Base-by-base conservation (phyloP, 495 filamentous ascomycete species). In the Xylaria longipes region DNA sequence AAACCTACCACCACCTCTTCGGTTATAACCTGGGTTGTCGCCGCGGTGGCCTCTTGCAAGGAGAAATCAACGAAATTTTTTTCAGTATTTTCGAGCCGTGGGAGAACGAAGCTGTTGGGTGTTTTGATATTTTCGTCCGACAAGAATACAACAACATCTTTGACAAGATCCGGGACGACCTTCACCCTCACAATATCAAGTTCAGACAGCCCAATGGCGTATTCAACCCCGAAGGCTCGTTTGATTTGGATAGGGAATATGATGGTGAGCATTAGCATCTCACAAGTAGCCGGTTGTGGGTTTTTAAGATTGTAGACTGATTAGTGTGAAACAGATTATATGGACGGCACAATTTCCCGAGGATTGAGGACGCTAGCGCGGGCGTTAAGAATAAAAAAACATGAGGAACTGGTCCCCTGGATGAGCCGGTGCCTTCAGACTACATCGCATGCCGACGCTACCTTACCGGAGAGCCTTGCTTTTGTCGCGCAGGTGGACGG, bases 1-100 rank as follows among this genome's bases (percentile, higher is more conserved):
- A 80, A n/a, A 60, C 77, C 20, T 77, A 71, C 70, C 72, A 73
- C 52, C 77, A 80, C 54, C 65, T 79, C 12, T 79, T 78, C 39
- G 78, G 78, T 20, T 11, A 46, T 3, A 63, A 41, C 31, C 0
- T 63, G 60, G 35, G 37, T 17, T 11, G 1, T 41, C 60, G 22
- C 39, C 2, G 20, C 4, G 60, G 31, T 5, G 9, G 1, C 31
- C 7, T n/a, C 9, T 7, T 11, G 1, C 2, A 12, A 8, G 0
- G 4, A 5, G 35, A 22, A 0, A 35, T 35, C 11, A n/a, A 63
- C n/a, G 5, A 25, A 11, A 6, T 17, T 0, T 43, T 63, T 29
- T 63, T 63, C 5, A 6, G 20, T 15, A 39, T 17, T 41, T 61
- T 61, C n/a, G 6, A 37, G 1, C 57, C 57, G 3, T 61, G 57